phyloP scores from a whole-genome alignment of 208 protist species.

The Acanthamoeba castellanii region DNA sequence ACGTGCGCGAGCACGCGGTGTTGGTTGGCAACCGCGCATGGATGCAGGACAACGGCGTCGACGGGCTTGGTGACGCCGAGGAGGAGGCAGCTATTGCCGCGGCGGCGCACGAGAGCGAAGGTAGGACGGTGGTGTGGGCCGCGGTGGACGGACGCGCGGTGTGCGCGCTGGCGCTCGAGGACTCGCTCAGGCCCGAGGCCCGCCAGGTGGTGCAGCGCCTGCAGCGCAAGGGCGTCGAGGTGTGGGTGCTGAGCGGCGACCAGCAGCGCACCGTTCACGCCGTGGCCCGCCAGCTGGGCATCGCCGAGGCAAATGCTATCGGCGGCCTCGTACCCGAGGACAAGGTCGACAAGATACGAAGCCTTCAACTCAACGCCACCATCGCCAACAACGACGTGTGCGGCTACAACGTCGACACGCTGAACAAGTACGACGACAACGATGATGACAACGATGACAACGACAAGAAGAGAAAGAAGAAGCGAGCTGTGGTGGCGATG shows the following conservation, averaged over 20 bases:
- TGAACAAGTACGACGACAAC: background rate
- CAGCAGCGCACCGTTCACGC: slow-evolving; percentile 33
- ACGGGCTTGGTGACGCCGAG: background rate
- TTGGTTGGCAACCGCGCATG: slow-evolving; percentile 81
- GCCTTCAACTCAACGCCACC: background rate
- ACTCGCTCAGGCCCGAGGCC: slow-evolving; percentile 93
- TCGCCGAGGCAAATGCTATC: slow-evolving; percentile 46
- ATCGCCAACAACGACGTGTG: background rate
- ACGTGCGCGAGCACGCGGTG: slow-evolving; percentile 22
- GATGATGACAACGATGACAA: slow-evolving; percentile 28
- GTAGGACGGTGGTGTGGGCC: slow-evolving; percentile 90
- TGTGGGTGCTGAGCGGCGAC: slow-evolving; percentile 68
- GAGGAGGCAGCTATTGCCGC: background rate
- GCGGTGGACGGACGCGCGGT: slow-evolving; percentile 88
- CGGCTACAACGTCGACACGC: background rate
- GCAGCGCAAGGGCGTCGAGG: slow-evolving; percentile 55
- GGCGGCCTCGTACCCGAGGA: slow-evolving; percentile 83
- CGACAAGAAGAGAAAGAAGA: background rate
- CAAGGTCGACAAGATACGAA: slow-evolving; percentile 11
- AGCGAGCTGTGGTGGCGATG: slow-evolving; percentile 87
- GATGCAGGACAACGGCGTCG: slow-evolving; percentile 61
- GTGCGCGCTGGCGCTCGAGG: slow-evolving; percentile 90
- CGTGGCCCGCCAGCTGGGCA: background rate
- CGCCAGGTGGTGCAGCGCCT: slow-evolving; percentile 90
- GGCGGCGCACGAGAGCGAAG: slow-evolving; percentile 68